Conservation (phyloP, 768 basidiomycete genomes). For the Termitomyces eurrhizus region DNA sequence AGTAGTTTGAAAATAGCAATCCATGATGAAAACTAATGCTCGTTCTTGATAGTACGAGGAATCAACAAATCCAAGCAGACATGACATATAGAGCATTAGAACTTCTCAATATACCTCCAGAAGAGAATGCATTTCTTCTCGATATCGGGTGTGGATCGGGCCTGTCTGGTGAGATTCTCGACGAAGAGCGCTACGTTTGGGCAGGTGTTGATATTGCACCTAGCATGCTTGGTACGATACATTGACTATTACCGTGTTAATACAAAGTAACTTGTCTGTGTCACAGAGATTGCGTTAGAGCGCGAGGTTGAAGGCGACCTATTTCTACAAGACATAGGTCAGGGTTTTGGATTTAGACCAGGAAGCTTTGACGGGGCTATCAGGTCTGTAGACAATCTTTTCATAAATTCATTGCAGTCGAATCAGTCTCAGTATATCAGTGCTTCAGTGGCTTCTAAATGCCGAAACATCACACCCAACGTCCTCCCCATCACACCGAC, state of each 20-base stretch:
- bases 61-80: slow-evolving; percentile 93
- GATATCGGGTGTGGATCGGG: slow-evolving; percentile 99
- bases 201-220: slow-evolving; percentile 92
- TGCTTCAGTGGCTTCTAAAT: slow-evolving; percentile 98
- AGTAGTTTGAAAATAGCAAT: slow-evolving; percentile 44
- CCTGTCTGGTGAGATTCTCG: slow-evolving; percentile 91
- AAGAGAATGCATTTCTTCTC: slow-evolving; percentile 78
- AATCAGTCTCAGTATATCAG: slow-evolving; percentile 70
- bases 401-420: background rate
- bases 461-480: slow-evolving; percentile 90
- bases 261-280: background rate
- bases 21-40: slow-evolving; percentile 15
- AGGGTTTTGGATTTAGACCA: slow-evolving; percentile 95
- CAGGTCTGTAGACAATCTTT: slow-evolving; percentile 47
- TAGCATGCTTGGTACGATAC: slow-evolving; percentile 87
- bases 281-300: slow-evolving; percentile 88
- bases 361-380: slow-evolving; percentile 98
- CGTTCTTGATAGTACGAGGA: slow-evolving; percentile 65
- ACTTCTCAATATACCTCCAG: slow-evolving; percentile 76
- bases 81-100: slow-evolving; percentile 98
- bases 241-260: background rate
- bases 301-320: slow-evolving; percentile 95
- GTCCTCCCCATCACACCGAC: slow-evolving; percentile 84
- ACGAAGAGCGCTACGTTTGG: slow-evolving; percentile 93
- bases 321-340: slow-evolving; percentile 96